Evolutionary conservation across 2,329 filamentous ascomycete species (phyloP), one percentile per base, ranked within the genome.

Genomic region (Whalleya microplaca): DNA sequence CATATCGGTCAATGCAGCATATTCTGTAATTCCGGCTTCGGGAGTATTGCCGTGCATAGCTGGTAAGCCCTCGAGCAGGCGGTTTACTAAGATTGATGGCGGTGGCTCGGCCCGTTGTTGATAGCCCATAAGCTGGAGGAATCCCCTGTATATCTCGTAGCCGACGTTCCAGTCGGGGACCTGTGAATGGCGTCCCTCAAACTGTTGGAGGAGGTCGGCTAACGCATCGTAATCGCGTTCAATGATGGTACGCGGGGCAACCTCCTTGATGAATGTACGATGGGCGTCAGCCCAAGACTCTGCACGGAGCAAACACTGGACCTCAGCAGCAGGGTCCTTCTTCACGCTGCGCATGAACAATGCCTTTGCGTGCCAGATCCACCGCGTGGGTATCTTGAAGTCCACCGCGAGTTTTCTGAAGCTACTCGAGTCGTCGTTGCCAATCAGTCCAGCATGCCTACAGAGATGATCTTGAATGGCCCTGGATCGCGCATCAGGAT

Each of bases 301-400:
- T 2, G 92, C 94, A 47, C 86, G 85, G 56, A 98, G 82, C 12
- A 99, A 85, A 67, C 88, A 95, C 52, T 88, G 82, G 9, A 94
- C 90, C 72, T 96, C 91, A 4, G 80, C 79, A 45, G 80, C 82
- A 10, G 89, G 81, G 70, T 93, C 86, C 61, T 86, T 85, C 67
- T 83, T 85, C 45, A 87, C 85, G 55, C 87, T 87, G 59, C 90
- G 89, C 74, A 92, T 92, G 73, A 89, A 89, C 14, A 94, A 80
- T 12, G 93, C 93, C 69, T 93, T 91, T 18, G 95, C 91, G 57
- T 91, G 85, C 86, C 91, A 96, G 48, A 98, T 81, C 92, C 94
- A 96, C 2, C 82, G 73, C 1, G 81, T 74, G 0, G 94, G 92
- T 42, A 98, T 84, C 61, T 85, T 83, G 51, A 93, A 84, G 29